Percentiles rank a stretch among this genome's conserved stretches.
These are phyloP conservation scores for Forsythia suspensa DNA, from an alignment of 257 asterid genomes.

Conservation along the genomic window DNA sequence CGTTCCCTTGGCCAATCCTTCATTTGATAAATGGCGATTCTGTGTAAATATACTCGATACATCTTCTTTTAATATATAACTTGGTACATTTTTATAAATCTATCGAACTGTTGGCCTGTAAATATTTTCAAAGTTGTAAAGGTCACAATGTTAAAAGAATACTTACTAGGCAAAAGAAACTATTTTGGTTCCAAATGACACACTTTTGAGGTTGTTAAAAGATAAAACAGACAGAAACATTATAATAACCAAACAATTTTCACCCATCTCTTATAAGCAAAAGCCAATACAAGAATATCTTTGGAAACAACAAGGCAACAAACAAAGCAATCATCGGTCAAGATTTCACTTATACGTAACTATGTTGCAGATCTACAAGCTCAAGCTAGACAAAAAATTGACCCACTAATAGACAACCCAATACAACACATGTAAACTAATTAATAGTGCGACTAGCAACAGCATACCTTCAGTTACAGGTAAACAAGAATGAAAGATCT, in stretches of 20 bases:
- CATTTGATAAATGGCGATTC: too few relatives aligned
- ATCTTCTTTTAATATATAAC: neutral
- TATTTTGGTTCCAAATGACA: neutral
- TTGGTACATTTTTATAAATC: constrained; percentile 3
- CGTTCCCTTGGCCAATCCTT: too few relatives aligned
- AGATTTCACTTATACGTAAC: constrained; percentile 21
- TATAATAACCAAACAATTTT: constrained; percentile 1
- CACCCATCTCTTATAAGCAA: constrained; percentile 23
- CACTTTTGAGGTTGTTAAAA: neutral
- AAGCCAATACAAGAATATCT: constrained; percentile 31
- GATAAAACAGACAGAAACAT: neutral
- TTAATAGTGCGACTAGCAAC: constrained; percentile 22
- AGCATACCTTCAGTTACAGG: constrained; percentile 43
- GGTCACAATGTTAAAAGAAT: neutral
- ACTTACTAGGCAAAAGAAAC: neutral
- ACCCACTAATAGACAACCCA: constrained; percentile 35
- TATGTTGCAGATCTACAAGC: constrained; percentile 31
- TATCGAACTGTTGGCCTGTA: neutral
- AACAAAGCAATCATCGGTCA: constrained; percentile 20
- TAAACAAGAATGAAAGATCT: constrained; percentile 15
- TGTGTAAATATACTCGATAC: too few relatives aligned
- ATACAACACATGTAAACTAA: constrained; percentile 27
- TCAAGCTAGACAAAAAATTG: constrained; percentile 19
- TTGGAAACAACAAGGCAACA: constrained; percentile 20
- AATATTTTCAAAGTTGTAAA: neutral